Base-by-base conservation (phyloP, 176 grass and related monocot genomes). In the Oryza brachyantha region DNA sequence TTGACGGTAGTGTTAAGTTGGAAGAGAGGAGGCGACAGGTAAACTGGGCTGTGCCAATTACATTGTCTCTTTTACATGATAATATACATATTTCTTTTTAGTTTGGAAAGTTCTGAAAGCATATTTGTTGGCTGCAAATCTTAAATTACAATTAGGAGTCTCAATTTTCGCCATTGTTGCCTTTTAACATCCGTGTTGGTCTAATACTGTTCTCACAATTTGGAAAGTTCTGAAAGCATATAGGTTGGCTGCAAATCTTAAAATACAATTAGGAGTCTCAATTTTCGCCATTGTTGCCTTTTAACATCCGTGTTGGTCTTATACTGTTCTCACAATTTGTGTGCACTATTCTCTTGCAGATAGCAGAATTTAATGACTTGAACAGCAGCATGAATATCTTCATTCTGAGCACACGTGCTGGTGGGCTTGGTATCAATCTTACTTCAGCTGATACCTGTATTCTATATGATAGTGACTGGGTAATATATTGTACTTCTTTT, bases 391-490 rank as follows among this genome's bases (percentile, higher is more conserved):
- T 91, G 46, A 85, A 73, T 81, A 38, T 99, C 60, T 99, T 99
- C 66, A 87, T 99, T 84, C 83, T 99, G 29, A 99, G 92, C 86
- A 99, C 92, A 5, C 80, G 96, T 5, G 96, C 92, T 65, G 96
- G 94, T 70, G 94, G 94, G 32, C 86, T 97, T 40, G 94, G 91
- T 84, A 97, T 97, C 66, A 97, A 92, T 74, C 88, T 97, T 83
- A 88, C 91, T 79, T 93, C 87, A 82, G 91, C 89, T 79, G 92
- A 98, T 83, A 93, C 95, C 5, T 94, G 94, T 74, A 97, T 94
- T 66, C 84, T 97, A 24, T 97, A 97, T 87, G 91, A 97, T 39
- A 94, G 89, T 84, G 94, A 94, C 50, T 94, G 94, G 94, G 91
- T 93, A 91, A 83, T 70, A 61, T n/a, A 14, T 3, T 46, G 1